Evolutionary conservation across 2,329 filamentous ascomycete species (phyloP).

Genomic region (Colletotrichum truncatum): DNA sequence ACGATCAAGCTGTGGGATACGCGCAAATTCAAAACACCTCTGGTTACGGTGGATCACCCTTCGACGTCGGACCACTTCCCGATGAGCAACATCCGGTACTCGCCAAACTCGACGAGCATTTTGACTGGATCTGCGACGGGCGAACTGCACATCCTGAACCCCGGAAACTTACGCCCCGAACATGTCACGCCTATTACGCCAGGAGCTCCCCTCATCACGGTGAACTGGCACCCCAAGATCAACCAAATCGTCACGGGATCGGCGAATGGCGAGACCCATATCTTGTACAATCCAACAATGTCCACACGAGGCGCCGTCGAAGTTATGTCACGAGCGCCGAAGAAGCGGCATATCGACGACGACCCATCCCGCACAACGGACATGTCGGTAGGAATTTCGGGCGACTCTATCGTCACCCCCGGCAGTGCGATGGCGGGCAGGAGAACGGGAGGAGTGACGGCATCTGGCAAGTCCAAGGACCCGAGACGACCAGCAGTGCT

Average conservation of each 20-base stretch:
- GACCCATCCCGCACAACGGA: conserved; percentile 89
- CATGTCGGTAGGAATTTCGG: conserved; percentile 81
- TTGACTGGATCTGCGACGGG: conserved; percentile 89
- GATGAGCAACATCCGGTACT: conserved; percentile 89
- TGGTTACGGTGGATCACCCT: conserved; percentile 80
- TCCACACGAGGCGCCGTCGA: conserved; percentile 85
- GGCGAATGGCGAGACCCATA: conserved; percentile 86
- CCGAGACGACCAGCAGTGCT: conserved; percentile 88
- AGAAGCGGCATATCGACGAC: conserved; percentile 95
- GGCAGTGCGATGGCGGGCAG: conserved; percentile 64
- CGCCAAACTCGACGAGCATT: conserved; percentile 83
- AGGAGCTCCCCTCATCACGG: conserved; percentile 81
- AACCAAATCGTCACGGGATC: conserved; percentile 97
- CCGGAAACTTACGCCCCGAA: conserved; percentile 87
- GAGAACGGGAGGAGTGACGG: conserved; percentile 75
- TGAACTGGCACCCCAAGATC: conserved; percentile 92
- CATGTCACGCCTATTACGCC: conserved; percentile 90
- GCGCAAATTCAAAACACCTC: conserved; percentile 90
- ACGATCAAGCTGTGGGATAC: conserved; percentile 97
- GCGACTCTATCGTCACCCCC: conserved; percentile 80
- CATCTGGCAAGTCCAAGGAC: conserved; percentile 79
- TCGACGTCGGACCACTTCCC: conserved; percentile 87
- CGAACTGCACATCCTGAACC: conserved; percentile 91
- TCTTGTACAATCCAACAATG: conserved; percentile 89
- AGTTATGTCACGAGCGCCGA: conserved; percentile 92